phyloP scores from a whole-genome alignment of 2,329 filamentous ascomycete species.

The Clonostachys rosea region DNA sequence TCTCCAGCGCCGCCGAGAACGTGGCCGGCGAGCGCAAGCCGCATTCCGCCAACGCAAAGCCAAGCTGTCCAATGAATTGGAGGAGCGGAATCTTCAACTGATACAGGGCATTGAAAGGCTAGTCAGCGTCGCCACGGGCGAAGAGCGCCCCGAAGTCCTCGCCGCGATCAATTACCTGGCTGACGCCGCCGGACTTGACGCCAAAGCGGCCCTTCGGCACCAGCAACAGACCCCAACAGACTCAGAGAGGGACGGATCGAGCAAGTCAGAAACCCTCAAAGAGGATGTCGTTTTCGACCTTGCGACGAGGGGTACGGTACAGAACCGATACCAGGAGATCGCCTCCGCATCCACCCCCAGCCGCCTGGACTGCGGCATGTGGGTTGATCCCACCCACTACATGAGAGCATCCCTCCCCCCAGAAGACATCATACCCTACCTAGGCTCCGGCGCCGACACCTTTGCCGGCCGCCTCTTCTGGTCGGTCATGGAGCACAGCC shows the following conservation, averaged over 20 bases:
- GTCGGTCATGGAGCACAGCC: slow-evolving; percentile 7
- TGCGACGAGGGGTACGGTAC: no score
- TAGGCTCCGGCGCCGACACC: slow-evolving; percentile 4
- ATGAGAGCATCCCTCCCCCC: slow-evolving; percentile 5
- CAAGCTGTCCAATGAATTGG: slow-evolving; percentile 8
- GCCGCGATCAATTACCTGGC: slow-evolving; percentile 4
- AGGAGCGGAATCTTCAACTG: slow-evolving; percentile 9
- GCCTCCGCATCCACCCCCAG: background rate
- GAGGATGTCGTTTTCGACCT: no score
- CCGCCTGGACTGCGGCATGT: slow-evolving; percentile 4
- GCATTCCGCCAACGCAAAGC: slow-evolving; percentile 20
- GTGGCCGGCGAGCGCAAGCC: slow-evolving; percentile 19
- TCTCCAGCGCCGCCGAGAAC: slow-evolving; percentile 17
- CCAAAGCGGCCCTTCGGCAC: background rate
- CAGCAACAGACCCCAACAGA: background rate
- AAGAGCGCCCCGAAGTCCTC: slow-evolving; percentile 4
- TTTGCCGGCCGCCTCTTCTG: slow-evolving; percentile 8
- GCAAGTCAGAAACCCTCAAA: no score
- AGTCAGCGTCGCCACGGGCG: slow-evolving; percentile 1
- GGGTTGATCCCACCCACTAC: slow-evolving; percentile 8
- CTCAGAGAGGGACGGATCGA: no score
- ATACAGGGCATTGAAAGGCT: slow-evolving; percentile 2
- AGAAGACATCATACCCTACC: slow-evolving; percentile 8
- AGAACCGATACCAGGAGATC: no score
- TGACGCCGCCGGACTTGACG: slow-evolving; percentile 3